Conservation (phyloP, 2,329 filamentous ascomycete species). For the Sporothrix pseudoabietina region DNA sequence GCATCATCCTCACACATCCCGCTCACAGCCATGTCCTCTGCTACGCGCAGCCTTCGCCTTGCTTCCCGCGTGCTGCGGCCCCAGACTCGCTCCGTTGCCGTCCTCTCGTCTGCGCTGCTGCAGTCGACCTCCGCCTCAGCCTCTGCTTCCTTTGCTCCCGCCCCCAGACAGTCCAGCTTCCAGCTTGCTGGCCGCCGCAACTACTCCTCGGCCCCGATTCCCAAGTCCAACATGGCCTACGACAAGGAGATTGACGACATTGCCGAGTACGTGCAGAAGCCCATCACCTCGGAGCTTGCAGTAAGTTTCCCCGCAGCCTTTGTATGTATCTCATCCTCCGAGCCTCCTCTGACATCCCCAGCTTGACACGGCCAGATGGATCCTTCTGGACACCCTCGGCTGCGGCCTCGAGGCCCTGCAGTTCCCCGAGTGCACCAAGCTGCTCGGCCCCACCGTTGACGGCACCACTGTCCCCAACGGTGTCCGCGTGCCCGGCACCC, state of each 20-base stretch:
- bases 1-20: conserved; percentile 23
- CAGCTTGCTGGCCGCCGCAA: conserved; percentile 54
- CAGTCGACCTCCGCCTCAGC: conserved; percentile 41
- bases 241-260: conserved; percentile 95
- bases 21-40: conserved; percentile 52
- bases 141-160: conserved; percentile 42
- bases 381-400: conserved; percentile 94
- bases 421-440: conserved; percentile 94
- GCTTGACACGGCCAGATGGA: conserved; percentile 93
- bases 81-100: conserved; percentile 42
- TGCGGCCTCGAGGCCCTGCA: conserved; percentile 93
- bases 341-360: conserved; percentile 13
- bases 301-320: conserved; percentile 56
- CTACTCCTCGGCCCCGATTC: conserved; percentile 53
- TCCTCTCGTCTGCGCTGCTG: conserved; percentile 38
- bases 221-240: conserved; percentile 63
- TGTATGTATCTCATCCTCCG: background rate
- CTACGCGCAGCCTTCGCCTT: conserved; percentile 57
- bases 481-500: conserved; percentile 85
- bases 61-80: conserved; percentile 58
- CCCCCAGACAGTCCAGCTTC: conserved; percentile 44
- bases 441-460: conserved; percentile 87
- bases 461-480: conserved; percentile 92
- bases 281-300: conserved; percentile 87
- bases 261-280: conserved; percentile 89